Conservation (phyloP, 1,284 basidiomycete species). For the Exobasidium rhododendri region DNA sequence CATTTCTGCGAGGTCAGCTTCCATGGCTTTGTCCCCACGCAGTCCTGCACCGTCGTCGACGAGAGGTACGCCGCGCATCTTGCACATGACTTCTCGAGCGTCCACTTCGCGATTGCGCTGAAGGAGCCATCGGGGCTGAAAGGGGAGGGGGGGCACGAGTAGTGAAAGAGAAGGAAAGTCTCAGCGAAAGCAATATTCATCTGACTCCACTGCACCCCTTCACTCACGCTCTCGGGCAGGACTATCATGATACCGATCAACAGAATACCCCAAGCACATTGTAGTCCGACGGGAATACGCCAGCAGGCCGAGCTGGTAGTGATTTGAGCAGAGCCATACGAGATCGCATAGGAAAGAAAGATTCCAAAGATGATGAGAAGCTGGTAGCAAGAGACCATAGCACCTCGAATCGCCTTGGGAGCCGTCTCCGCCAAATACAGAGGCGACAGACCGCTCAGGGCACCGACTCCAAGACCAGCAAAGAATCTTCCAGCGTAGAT, state of each 20-base stretch:
- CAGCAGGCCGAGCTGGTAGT: constrained; percentile 27
- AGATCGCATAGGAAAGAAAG: constrained; percentile 59
- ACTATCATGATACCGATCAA: constrained; percentile 58
- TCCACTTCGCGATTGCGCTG: constrained; percentile 64
- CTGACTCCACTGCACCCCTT: no score
- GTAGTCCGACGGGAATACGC: constrained; percentile 73
- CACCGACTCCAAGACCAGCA: constrained; percentile 43
- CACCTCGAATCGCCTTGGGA: constrained; percentile 75
- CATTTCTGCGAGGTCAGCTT: constrained; percentile 62
- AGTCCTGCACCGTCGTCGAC: constrained; percentile 65
- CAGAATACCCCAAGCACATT: constrained; percentile 60
- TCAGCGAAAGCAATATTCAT: no score
- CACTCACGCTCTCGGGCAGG: constrained; percentile 61
- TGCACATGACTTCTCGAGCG: constrained; percentile 66
- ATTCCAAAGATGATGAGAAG: constrained; percentile 65
- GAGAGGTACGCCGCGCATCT: constrained; percentile 62
- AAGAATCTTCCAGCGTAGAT: constrained; percentile 38
- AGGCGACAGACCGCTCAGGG: constrained; percentile 60
- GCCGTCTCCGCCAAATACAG: constrained; percentile 78
- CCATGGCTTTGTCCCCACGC: constrained; percentile 65
- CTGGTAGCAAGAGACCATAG: constrained; percentile 73
- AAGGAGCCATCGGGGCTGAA: constrained; percentile 71
- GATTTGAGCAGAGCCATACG: constrained; percentile 56
- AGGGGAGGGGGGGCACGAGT: no score
- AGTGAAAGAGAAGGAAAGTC: no score